Percentiles rank a stretch among this genome's conserved stretches.
These are phyloP conservation scores for Phytophthora hybrid DNA, from an alignment of 352 stramenopile genomes.

Conservation along the genomic window DNA sequence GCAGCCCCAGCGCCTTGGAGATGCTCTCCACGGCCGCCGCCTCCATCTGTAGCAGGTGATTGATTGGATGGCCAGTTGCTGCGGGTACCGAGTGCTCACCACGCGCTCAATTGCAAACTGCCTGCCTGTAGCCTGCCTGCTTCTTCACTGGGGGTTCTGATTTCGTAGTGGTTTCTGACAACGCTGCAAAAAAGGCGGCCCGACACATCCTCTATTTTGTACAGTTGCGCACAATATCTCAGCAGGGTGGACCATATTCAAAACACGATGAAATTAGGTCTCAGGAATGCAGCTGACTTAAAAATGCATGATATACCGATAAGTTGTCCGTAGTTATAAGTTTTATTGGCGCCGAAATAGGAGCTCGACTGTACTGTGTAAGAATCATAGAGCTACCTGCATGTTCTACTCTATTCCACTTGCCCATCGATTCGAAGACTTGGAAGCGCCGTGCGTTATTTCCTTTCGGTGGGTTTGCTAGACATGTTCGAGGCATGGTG, in stretches of 20 bases:
- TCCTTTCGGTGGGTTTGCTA: not conserved
- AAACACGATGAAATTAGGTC: no score
- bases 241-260: no score
- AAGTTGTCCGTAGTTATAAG: no score
- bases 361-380: no score
- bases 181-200: conserved; percentile 10
- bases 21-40: conserved; percentile 57
- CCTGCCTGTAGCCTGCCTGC: not conserved
- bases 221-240: no score
- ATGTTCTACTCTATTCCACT: conserved; percentile 18
- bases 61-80: no score
- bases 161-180: conserved; percentile 20
- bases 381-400: not conserved
- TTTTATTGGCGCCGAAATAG: no score
- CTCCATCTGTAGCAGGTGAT: conserved; percentile 33
- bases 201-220: no score
- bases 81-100: not conserved
- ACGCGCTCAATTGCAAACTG: conserved; percentile 15
- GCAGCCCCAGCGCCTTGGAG: conserved; percentile 63
- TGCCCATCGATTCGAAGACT: conserved; percentile 25
- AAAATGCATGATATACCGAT: no score
- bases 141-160: conserved; percentile 21
- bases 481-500: not conserved
- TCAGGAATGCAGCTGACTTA: no score
- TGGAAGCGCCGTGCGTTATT: conserved; percentile 1